phyloP scores from a whole-genome alignment of 371 early-diverging fungal species.

The Ordospora pajunii region DNA sequence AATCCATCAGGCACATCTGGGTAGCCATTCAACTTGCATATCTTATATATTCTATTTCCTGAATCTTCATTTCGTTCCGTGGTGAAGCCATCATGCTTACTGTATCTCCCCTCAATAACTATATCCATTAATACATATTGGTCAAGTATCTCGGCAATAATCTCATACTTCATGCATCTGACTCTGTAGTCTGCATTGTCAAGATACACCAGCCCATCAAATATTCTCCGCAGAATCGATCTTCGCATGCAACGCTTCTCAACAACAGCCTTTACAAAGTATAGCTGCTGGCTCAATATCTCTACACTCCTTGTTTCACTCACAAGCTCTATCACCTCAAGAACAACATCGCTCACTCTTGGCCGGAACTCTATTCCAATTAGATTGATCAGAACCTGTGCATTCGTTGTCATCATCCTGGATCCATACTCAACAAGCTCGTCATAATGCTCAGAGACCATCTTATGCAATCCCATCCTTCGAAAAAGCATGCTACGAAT shows the following conservation, averaged over 20 bases:
- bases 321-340: background rate
- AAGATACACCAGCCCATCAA: background rate
- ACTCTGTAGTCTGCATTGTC: conserved; percentile 3
- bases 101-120: background rate
- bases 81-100: background rate
- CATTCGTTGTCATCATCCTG: background rate
- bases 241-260: background rate
- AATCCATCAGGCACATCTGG: background rate
- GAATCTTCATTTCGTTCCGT: background rate
- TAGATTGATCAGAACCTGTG: background rate
- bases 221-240: background rate
- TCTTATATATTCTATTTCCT: background rate
- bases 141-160: background rate
- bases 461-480: background rate
- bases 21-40: background rate
- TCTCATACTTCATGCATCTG: conserved; percentile 10
- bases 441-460: background rate
- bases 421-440: background rate
- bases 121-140: background rate
- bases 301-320: background rate
- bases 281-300: background rate
- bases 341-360: background rate
- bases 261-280: background rate
- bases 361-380: conserved; percentile 6
- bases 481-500: background rate